Evolutionary conservation across 1,284 basidiomycete genomes (phyloP), one percentile per base, ranked within the genome.

Genomic region (Rhizopogon parksii): DNA sequence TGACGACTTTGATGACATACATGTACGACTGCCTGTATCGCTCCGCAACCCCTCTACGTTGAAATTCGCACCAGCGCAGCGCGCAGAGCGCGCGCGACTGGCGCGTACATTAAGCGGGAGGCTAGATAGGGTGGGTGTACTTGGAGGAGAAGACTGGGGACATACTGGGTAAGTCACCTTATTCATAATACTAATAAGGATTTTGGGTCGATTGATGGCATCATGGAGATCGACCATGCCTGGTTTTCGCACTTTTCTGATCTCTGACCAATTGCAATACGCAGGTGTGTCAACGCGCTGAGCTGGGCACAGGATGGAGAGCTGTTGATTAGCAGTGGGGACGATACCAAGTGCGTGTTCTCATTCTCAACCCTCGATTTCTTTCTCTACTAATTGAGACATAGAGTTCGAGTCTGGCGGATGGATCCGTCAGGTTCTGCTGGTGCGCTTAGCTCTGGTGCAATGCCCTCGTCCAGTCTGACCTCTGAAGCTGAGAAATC

Each of bases 241-340:
- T 35, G 25, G n/a, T 35, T 17, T 47, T 42, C 32, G 38, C 24
- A 54, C 46, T 48, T 35, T 25, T 24, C 21, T 27, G 36, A 43
- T n/a, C 15, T 36, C 17, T 50, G 53, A 24, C 21, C 5, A 24
- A 24, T 24, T 24, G 32, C 14, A 32, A 43, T 47, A 53, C 46
- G 14, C 57, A 85, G 85, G 47, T 93, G 90, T 59, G 87, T 94
- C 14, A 94, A 94, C 63, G 89, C 92, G 8, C 65, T 95, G 12
- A 85, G 82, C 53, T 95, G 92, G 92, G 82, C 84, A 1, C 75
- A 76, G 49, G 80, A 85, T 54, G 92, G 91, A 1, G 75, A 82
- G 48, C 66, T 85, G 5, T 71, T 95, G 32, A 69, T 94, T 14
- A 89, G 81, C 52, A 88, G 85, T 12, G 88, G 89, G 15, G 92